Percentiles rank a stretch among this genome's conserved stretches.
Conservation (phyloP, 352 stramenopile genomes). For the Pythium guiyangense region DNA sequence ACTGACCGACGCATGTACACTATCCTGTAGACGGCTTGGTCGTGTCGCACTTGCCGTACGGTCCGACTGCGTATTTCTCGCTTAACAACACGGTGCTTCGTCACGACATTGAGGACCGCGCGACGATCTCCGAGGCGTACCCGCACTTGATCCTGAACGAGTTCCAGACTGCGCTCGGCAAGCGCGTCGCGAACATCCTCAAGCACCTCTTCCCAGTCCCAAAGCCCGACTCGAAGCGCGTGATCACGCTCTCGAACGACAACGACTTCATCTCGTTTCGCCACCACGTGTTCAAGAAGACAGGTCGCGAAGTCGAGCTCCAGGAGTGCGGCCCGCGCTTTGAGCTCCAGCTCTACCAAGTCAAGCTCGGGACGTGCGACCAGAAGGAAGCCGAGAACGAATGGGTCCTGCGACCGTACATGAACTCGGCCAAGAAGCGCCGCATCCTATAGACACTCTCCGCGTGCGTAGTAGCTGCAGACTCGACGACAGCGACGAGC, state of each 20-base stretch:
- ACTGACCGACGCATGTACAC: too few species aligned
- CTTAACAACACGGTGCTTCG: conserved; percentile 96
- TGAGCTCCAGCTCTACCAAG: conserved; percentile 98
- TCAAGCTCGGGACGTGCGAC: conserved; percentile 97
- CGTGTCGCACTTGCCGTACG: conserved; percentile 98
- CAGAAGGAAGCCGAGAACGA: conserved; percentile 99
- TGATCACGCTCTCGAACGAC: conserved; percentile 98
- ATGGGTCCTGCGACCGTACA: conserved; percentile 99
- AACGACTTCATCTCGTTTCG: conserved; percentile 99
- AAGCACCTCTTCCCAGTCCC: conserved; percentile 99
- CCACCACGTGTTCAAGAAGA: conserved; percentile 98
- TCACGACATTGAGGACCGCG: conserved; percentile 98
- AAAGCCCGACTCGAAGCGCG: conserved; percentile 93
- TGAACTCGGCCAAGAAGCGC: conserved; percentile 99
- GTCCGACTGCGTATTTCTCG: conserved; percentile 98
- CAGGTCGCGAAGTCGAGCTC: conserved; percentile 89
- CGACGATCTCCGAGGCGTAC: conserved; percentile 91
- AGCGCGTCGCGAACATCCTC: conserved; percentile 96
- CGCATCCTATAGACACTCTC: conserved; percentile 66
- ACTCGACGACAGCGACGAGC: not conserved
- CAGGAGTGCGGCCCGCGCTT: conserved; percentile 97
- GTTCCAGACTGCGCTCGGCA: conserved; percentile 93
- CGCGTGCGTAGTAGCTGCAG: conserved; percentile 2
- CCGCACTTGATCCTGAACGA: conserved; percentile 97
- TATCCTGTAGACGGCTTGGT: conserved; percentile 91